phyloP scores from a whole-genome alignment of 169 alveolate species.

The Plasmodium gaboni region DNA sequence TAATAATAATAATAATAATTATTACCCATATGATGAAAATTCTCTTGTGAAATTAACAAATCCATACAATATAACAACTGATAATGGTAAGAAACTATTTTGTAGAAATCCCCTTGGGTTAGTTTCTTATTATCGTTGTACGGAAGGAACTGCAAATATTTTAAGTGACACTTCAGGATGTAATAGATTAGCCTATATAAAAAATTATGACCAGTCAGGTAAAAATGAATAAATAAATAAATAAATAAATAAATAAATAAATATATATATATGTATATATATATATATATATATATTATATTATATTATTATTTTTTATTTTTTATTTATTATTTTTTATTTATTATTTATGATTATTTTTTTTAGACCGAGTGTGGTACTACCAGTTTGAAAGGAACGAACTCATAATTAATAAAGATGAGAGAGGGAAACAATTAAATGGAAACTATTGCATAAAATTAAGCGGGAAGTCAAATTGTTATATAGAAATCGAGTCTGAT shows the following conservation, averaged over 20 bases:
- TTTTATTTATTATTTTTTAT: too few relatives aligned
- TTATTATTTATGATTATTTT: too few relatives aligned
- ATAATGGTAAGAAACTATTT: neutral
- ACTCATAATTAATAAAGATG: slow-evolving; percentile 14
- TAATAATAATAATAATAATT: slow-evolving; percentile 4
- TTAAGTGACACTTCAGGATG: slow-evolving; percentile 57
- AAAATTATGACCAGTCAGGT: slow-evolving; percentile 10
- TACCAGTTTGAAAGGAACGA: slow-evolving; percentile 9
- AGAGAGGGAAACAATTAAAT: slow-evolving; percentile 11
- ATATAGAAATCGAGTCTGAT: slow-evolving; percentile 41
- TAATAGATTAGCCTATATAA: slow-evolving; percentile 21
- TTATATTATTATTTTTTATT: neutral
- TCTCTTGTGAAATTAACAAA: neutral
- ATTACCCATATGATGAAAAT: neutral
- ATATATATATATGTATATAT: neutral
- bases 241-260: neutral
- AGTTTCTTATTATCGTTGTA: slow-evolving; percentile 55
- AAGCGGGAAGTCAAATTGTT: slow-evolving; percentile 32
- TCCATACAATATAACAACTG: neutral
- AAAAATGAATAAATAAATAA: neutral
- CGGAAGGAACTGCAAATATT: slow-evolving; percentile 28
- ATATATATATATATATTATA: too few relatives aligned
- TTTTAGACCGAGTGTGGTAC: slow-evolving; percentile 40
- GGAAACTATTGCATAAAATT: slow-evolving; percentile 28
- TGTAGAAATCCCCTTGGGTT: slow-evolving; percentile 38